A percentile compares a stretch with the other conserved stretches of the same genome.
Evolutionary conservation across 371 early-diverging fungal genomes (phyloP).

Genomic region (Syncephalastrum monosporum): DNA sequence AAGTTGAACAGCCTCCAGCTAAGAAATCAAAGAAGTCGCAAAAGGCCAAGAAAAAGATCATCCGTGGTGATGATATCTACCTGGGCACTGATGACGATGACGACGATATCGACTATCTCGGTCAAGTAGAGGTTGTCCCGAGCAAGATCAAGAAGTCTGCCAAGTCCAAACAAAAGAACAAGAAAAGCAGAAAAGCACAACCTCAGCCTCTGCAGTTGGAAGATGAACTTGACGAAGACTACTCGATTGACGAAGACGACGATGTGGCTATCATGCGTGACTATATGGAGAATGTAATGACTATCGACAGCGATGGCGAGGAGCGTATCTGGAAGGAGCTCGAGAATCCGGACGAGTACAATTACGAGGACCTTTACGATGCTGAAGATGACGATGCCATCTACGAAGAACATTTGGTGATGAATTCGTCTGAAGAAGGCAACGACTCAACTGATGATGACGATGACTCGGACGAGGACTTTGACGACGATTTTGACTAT

Average conservation of each 20-base stretch:
- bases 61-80: conserved; percentile 23
- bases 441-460: conserved; percentile 17
- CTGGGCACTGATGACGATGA: conserved; percentile 9
- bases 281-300: conserved; percentile 37
- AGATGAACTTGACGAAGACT: conserved; percentile 14
- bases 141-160: not conserved
- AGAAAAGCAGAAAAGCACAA: conserved; percentile 9
- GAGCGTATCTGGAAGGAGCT: conserved; percentile 7
- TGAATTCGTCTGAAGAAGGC: conserved; percentile 5
- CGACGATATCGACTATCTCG: conserved; percentile 8
- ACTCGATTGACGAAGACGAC: conserved; percentile 21
- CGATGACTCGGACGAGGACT: conserved; percentile 12
- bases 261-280: conserved; percentile 37
- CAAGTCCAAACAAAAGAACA: not conserved
- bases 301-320: not conserved
- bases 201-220: conserved; percentile 16
- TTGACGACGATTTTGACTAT: conserved; percentile 11
- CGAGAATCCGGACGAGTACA: conserved; percentile 1
- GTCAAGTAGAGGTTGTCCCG: no score
- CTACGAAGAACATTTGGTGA: not conserved
- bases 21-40: conserved; percentile 5
- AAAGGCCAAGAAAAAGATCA: conserved; percentile 15
- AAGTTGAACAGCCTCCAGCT: not conserved
- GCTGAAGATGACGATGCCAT: conserved; percentile 1
- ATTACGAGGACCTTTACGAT: conserved; percentile 8